A percentile compares a stretch with the other conserved stretches of the same genome.
phyloP scores from a whole-genome alignment of 2,329 filamentous ascomycete genomes.

The Cryphonectria parasitica region DNA sequence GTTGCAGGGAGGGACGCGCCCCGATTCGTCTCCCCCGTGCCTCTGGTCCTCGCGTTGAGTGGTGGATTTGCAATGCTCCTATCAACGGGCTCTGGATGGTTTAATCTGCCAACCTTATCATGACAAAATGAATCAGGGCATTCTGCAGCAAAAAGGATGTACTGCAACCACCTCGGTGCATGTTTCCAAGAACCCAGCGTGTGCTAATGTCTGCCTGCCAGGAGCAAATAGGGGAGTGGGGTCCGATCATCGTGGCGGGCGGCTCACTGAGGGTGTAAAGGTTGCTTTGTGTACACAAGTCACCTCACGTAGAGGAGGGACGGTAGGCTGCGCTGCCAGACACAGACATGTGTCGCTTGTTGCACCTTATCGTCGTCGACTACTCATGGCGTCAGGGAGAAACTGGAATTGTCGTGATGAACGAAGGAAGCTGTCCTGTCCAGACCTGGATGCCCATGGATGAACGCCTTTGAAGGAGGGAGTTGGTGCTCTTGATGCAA shows the following conservation, averaged over 20 bases:
- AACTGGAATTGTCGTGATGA: background rate
- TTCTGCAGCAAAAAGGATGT: background rate
- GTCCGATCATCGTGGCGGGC: background rate
- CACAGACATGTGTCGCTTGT: background rate
- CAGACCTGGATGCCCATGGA: too few species aligned
- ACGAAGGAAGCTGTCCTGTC: too few species aligned
- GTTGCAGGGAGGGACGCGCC: too few species aligned
- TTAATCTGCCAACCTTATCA: background rate
- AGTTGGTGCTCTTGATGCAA: background rate
- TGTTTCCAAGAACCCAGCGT: background rate
- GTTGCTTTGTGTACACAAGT: background rate
- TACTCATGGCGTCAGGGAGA: background rate
- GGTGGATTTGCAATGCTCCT: conserved; percentile 11
- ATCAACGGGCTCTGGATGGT: background rate
- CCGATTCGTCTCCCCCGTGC: background rate
- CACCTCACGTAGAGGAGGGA: background rate
- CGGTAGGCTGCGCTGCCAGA: background rate
- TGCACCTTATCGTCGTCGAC: background rate
- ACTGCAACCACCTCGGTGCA: background rate
- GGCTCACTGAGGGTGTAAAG: background rate
- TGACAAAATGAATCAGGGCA: background rate
- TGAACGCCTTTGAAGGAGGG: background rate
- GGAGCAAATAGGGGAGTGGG: too few species aligned
- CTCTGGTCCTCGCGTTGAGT: conserved; percentile 1
- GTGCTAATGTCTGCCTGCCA: background rate